Base-by-base conservation (phyloP, 495 filamentous ascomycete genomes). In the Daldinia childiae region DNA sequence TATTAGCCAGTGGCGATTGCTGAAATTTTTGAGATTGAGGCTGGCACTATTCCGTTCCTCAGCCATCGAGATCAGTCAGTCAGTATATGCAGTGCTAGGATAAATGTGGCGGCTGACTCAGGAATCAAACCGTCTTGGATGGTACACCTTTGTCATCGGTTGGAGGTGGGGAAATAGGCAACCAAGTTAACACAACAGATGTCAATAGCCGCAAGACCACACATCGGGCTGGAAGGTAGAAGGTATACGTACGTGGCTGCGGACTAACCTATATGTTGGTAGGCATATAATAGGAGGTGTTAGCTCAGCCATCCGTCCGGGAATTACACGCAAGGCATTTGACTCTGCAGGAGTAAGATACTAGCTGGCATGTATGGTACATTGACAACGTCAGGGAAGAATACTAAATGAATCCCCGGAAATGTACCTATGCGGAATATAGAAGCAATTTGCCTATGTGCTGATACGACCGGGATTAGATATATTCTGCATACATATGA, bases 41-140 rank as follows among this genome's bases (percentile, higher is more conserved):
- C 8, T 48, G 12, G 8, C 19, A 24, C 43, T 21, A 21, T 19
- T 17, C 8, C 43, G 1, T 48, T 48, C 43, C 43, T 48, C 43
- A 48, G 43, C 7, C 17, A 48, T 48, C 17, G 14, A 54, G 14
- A 54, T 21, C 21, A 27, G 21, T 30, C 50, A 54, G 15, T 29
- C 48, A 52, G 15, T n/a, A 30, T 52, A 52, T 56, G 26, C 26
- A 29, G 24, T 15, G 8, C 12, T 5, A 7, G 17, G 29, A 21
- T 27, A 14, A 39, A 68, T 50, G 51, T 68, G 58, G 65, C 58
- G 29, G 51, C 65, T 57, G 58, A 68, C 65, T 68, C 38, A 50
- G 15, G 19, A 61, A 67, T 61, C 54, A 61, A 67, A 21, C 58
- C 58, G 58, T 45, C 4, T 2, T 41, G 21, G 12, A 15, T 43